A percentile compares a stretch with the other conserved stretches of the same genome.
phyloP scores from a whole-genome alignment of 805 yeast species.

The Pichia kluyveri region DNA sequence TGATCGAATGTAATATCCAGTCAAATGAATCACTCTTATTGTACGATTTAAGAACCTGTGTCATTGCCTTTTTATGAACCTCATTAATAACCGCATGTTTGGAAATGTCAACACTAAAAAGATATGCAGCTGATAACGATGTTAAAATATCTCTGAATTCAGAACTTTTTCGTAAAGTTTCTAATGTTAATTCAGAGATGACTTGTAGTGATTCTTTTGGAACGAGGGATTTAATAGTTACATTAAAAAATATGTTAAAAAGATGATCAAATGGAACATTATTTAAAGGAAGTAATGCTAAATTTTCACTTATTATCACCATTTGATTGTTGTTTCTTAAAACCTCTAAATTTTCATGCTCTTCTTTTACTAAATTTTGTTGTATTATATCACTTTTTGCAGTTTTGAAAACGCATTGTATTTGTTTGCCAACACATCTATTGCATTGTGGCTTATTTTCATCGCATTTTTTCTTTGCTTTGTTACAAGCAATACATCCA shows the following conservation, averaged over 20 bases:
- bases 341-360: too few relatives aligned
- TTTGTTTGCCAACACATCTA: constrained; percentile 1
- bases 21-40: not conserved
- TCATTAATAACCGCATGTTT: not conserved
- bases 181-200: not conserved
- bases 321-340: too few relatives aligned
- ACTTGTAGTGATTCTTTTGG: not conserved
- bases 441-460: constrained; percentile 4
- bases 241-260: not conserved
- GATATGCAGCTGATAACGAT: not conserved
- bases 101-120: not conserved
- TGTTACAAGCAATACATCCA: constrained; percentile 6
- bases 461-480: constrained; percentile 7
- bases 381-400: too few relatives aligned
- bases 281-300: too few relatives aligned
- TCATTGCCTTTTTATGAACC: not conserved
- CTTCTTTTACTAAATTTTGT: too few relatives aligned
- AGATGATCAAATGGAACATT: not conserved
- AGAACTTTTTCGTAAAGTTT: not conserved
- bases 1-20: not conserved
- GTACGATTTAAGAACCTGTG: too few relatives aligned
- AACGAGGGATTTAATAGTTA: not conserved
- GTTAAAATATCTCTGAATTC: not conserved
- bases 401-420: not conserved
- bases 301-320: too few relatives aligned